phyloP scores from a whole-genome alignment of 371 early-diverging fungal species.

The Mucor lusitanicus region DNA sequence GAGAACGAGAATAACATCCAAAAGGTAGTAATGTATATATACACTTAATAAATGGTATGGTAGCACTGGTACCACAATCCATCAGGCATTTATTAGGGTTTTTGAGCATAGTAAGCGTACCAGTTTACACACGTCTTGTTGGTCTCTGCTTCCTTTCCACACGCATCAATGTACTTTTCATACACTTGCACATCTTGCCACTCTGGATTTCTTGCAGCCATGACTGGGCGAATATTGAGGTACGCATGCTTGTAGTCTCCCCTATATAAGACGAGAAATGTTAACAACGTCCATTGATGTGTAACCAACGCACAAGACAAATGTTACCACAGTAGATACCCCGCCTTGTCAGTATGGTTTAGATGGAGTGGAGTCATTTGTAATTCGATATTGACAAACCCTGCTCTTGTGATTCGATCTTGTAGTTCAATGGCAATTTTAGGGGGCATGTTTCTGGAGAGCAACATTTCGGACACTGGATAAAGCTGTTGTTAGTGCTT shows the following conservation, averaged over 20 bases:
- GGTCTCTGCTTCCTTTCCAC: conserved; percentile 4
- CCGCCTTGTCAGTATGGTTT: conserved; percentile 22
- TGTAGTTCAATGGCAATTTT: conserved; percentile 17
- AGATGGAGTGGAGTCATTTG: conserved; percentile 1
- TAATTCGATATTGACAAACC: neutral
- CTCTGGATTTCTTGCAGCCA: conserved; percentile 6
- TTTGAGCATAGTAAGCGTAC: conserved; percentile 14
- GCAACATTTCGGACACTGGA: neutral
- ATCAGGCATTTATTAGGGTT: neutral
- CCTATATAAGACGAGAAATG: conserved; percentile 2
- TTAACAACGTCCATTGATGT: neutral
- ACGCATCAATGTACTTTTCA: neutral
- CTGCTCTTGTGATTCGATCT: conserved; percentile 6
- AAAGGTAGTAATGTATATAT: neutral
- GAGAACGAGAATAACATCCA: neutral
- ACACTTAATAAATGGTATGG: neutral
- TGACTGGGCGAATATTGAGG: conserved; percentile 13
- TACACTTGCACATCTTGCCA: conserved; percentile 14
- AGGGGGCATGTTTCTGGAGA: conserved; percentile 6
- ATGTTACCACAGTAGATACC: conserved; percentile 12
- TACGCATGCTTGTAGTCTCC: conserved; percentile 23
- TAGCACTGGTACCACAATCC: neutral
- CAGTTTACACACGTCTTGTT: conserved; percentile 10
- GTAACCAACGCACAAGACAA: neutral
- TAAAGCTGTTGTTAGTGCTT: too few species aligned